phyloP scores from a whole-genome alignment of 2,329 filamentous ascomycete genomes.

The Fusarium sp. region DNA sequence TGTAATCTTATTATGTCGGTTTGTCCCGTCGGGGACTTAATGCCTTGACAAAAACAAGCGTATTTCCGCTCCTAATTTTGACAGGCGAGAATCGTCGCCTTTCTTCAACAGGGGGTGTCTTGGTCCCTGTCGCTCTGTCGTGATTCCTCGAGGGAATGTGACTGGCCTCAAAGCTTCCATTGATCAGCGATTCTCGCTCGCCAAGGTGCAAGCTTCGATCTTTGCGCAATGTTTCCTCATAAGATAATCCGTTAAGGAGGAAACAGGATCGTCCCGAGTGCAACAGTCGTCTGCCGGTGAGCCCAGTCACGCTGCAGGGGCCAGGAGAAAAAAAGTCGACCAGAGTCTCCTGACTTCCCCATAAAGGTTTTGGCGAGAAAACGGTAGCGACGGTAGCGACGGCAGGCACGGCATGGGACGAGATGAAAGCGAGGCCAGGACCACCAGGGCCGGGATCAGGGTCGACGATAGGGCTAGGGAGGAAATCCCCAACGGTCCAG shows the following conservation, averaged over 20 bases:
- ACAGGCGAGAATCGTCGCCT: neutral
- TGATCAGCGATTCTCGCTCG: neutral
- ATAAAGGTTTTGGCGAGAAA: slow-evolving; percentile 1
- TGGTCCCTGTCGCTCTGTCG: neutral
- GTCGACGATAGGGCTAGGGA: slow-evolving; percentile 24
- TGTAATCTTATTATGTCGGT: slow-evolving; percentile 1
- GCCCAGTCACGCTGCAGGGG: slow-evolving; percentile 2
- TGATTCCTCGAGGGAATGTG: neutral
- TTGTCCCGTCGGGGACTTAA: neutral
- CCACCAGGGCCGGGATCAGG: slow-evolving; percentile 24
- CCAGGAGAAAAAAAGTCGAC: neutral
- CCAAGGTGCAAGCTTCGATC: neutral
- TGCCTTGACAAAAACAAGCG: neutral
- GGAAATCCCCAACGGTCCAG: neutral
- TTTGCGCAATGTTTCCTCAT: slow-evolving; percentile 4
- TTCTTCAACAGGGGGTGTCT: neutral
- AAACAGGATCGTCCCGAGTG: slow-evolving; percentile 8
- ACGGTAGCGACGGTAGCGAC: slow-evolving; percentile 31
- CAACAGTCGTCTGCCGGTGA: slow-evolving; percentile 2
- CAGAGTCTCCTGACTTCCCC: slow-evolving; percentile 23
- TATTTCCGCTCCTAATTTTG: slow-evolving; percentile 2
- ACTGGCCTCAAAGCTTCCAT: neutral
- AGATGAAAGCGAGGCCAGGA: slow-evolving; percentile 1
- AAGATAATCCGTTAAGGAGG: slow-evolving; percentile 1
- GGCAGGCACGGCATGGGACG: slow-evolving; percentile 22